Conservation (phyloP, 306 rosid species). For the Prunus mongolica region DNA sequence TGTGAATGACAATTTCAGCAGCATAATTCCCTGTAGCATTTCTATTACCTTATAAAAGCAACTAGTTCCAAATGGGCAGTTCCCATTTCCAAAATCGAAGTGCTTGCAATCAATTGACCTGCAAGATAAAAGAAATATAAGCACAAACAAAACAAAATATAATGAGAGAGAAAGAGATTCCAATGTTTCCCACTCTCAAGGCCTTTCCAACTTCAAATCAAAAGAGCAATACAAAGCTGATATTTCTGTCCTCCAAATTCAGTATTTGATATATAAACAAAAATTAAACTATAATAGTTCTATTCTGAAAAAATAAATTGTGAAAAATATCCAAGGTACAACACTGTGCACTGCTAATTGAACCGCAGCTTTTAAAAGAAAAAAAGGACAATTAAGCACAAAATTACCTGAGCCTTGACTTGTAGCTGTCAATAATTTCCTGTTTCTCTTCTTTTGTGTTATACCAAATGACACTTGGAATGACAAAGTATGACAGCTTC, state of each 20-base stretch:
- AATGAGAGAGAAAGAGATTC: neutral
- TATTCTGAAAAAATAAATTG: neutral
- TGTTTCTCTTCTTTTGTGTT: slow-evolving; percentile 70
- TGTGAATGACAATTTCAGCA: neutral
- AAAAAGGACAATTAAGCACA: neutral
- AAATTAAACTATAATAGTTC: neutral
- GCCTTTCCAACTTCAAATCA: neutral
- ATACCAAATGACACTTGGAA: slow-evolving; percentile 98
- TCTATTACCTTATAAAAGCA: slow-evolving; percentile 91
- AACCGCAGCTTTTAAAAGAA: neutral
- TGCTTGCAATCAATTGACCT: slow-evolving; percentile 99
- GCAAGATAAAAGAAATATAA: slow-evolving; percentile 11
- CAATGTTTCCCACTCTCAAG: neutral
- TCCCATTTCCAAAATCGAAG: slow-evolving; percentile 94
- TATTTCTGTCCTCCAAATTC: neutral
- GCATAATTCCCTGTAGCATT: neutral
- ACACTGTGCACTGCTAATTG: neutral
- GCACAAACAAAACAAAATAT: neutral
- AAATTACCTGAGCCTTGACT: slow-evolving; percentile 78
- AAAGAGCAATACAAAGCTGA: neutral
- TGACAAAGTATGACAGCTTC: slow-evolving; percentile 84
- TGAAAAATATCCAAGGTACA: neutral
- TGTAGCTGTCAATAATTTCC: slow-evolving; percentile 88
- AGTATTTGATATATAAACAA: neutral
- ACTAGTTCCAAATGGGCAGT: slow-evolving; percentile 93